A percentile compares a stretch with the other conserved stretches of the same genome.
Conservation (phyloP, 1,139 yeast species). For the Casaregolazyma lundiana region DNA sequence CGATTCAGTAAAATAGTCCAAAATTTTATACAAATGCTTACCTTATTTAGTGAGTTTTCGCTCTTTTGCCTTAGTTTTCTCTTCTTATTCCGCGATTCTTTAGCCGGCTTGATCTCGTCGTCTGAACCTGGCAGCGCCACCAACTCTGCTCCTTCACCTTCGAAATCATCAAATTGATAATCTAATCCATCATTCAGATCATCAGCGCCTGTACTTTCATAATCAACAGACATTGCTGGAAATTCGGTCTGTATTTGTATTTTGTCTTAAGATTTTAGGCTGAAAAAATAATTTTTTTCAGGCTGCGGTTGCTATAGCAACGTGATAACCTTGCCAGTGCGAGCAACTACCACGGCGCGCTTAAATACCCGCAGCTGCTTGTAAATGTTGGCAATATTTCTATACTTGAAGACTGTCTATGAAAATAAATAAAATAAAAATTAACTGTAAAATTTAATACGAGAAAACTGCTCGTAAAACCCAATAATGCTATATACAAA, state of each 20-base stretch:
- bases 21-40: neutral
- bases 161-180: slow-evolving; percentile 46
- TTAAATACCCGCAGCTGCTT: no score
- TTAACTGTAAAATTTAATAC: no score
- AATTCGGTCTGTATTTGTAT: no score
- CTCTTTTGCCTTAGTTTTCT: slow-evolving; percentile 19
- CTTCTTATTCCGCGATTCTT: slow-evolving; percentile 15
- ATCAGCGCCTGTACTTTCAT: slow-evolving; percentile 37
- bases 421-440: no score
- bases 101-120: slow-evolving; percentile 17
- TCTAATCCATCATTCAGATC: slow-evolving; percentile 67
- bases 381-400: no score
- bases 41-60: slow-evolving; percentile 21
- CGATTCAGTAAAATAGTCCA: slow-evolving; percentile 23
- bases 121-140: slow-evolving; percentile 27
- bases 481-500: no score
- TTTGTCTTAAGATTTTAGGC: neutral
- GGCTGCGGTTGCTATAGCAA: neutral
- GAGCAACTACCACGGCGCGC: no score
- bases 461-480: no score
- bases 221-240: neutral
- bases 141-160: slow-evolving; percentile 28
- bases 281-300: neutral
- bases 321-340: neutral
- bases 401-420: no score